Evolutionary conservation across 2,329 filamentous ascomycete genomes (phyloP).

Genomic region (Aspergillus carbonarius): DNA sequence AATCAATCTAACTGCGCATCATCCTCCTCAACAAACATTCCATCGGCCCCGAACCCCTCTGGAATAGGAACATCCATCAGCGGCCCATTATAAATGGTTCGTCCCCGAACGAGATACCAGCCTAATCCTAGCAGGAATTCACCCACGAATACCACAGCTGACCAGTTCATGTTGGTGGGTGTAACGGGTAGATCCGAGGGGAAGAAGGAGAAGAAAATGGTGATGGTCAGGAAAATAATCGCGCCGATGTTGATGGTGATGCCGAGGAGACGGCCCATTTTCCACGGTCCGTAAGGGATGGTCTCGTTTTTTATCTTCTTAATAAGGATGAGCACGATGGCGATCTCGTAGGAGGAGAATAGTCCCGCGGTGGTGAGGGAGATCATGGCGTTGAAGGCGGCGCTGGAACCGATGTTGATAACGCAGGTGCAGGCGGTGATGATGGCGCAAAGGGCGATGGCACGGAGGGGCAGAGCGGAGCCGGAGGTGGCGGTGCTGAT

Average conservation of each 20-base stretch:
- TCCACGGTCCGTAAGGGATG: slow-evolving; percentile 43
- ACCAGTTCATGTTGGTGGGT: slow-evolving; percentile 51
- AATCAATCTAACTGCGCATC: too few species aligned
- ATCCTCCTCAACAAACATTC: not conserved
- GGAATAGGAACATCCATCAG: slow-evolving; percentile 10
- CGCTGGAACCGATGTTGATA: slow-evolving; percentile 54
- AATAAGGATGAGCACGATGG: slow-evolving; percentile 47
- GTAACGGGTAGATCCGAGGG: slow-evolving; percentile 23
- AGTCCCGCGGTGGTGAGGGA: slow-evolving; percentile 51
- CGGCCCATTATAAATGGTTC: slow-evolving; percentile 31
- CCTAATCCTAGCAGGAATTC: slow-evolving; percentile 36
- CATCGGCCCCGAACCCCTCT: not conserved
- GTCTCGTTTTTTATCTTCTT: slow-evolving; percentile 39
- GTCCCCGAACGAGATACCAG: slow-evolving; percentile 39
- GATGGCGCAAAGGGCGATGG: slow-evolving; percentile 24
- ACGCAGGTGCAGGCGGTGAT: slow-evolving; percentile 33
- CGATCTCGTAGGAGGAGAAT: slow-evolving; percentile 52
- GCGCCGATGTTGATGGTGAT: not conserved
- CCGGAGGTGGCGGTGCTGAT: slow-evolving; percentile 25
- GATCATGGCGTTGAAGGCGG: slow-evolving; percentile 54
- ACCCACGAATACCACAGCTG: slow-evolving; percentile 45
- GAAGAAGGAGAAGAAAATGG: slow-evolving; percentile 1
- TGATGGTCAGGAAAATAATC: not conserved
- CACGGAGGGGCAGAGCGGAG: slow-evolving; percentile 39
- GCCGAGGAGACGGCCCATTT: slow-evolving; percentile 38